phyloP scores from a whole-genome alignment of 495 filamentous ascomycete species.

The Aspergillus diversus region DNA sequence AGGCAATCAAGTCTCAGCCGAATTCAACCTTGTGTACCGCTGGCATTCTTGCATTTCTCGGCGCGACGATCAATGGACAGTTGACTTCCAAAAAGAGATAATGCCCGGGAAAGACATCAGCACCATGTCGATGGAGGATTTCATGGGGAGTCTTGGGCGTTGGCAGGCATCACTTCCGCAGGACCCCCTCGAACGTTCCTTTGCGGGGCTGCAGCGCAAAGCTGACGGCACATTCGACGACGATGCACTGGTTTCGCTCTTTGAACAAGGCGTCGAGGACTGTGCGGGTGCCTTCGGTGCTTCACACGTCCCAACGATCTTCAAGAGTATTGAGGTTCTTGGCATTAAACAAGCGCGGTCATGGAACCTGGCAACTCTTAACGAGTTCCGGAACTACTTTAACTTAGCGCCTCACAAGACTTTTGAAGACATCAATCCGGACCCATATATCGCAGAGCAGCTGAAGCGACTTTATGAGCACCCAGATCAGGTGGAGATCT shows the following conservation, averaged over 20 bases:
- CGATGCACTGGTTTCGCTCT: conserved; percentile 69
- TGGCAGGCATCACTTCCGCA: conserved; percentile 61
- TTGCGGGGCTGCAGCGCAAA: conserved; percentile 64
- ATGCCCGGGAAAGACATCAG: conserved; percentile 57
- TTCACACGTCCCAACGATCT: conserved; percentile 70
- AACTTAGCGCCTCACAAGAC: conserved; percentile 71
- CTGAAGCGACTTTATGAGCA: conserved; percentile 77
- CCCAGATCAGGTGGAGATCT: conserved; percentile 80
- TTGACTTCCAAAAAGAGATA: conserved; percentile 64
- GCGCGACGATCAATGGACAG: conserved; percentile 75
- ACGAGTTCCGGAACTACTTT: conserved; percentile 87
- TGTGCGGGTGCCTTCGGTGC: conserved; percentile 65
- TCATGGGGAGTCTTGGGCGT: conserved; percentile 60
- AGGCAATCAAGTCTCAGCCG: conserved; percentile 77
- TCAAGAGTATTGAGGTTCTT: conserved; percentile 79
- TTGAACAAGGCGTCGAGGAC: conserved; percentile 66
- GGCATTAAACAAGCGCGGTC: conserved; percentile 82
- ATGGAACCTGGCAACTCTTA: conserved; percentile 83
- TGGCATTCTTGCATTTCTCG: conserved; percentile 80
- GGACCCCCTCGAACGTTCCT: conserved; percentile 67
- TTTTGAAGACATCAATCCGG: conserved; percentile 85
- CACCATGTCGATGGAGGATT: conserved; percentile 56
- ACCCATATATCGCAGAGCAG: conserved; percentile 71
- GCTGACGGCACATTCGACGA: conserved; percentile 65
- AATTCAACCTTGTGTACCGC: conserved; percentile 77